phyloP scores from a whole-genome alignment of 2,329 filamentous ascomycete species.

The Aureobasidium sp. region DNA sequence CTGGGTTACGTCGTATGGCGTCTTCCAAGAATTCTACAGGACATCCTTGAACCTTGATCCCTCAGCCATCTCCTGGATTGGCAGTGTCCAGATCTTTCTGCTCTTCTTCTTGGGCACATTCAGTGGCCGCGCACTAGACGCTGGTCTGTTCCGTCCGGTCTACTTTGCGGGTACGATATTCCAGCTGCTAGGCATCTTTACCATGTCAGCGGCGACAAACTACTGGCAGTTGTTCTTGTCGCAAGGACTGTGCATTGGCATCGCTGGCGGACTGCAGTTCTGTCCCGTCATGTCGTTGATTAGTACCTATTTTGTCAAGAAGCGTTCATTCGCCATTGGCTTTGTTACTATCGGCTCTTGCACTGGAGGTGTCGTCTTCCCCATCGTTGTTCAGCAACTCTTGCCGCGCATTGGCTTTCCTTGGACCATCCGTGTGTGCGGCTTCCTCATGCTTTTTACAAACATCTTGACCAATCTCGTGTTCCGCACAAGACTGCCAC shows the following conservation, averaged over 20 bases:
- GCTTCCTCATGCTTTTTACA: constrained; percentile 45
- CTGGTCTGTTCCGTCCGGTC: constrained; percentile 28
- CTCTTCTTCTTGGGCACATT: constrained; percentile 19
- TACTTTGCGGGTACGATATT: constrained; percentile 32
- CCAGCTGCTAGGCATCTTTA: constrained; percentile 37
- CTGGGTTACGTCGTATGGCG: constrained; percentile 37
- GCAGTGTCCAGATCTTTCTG: constrained; percentile 20
- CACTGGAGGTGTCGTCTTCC: constrained; percentile 58
- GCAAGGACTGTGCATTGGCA: constrained; percentile 41
- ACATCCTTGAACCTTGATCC: constrained; percentile 24
- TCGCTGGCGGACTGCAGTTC: constrained; percentile 39
- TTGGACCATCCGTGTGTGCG: constrained; percentile 52
- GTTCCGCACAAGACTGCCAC: constrained; percentile 31
- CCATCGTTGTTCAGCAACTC: constrained; percentile 46
- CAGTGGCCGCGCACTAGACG: constrained; percentile 16
- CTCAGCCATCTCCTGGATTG: constrained; percentile 31
- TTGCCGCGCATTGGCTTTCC: constrained; percentile 55
- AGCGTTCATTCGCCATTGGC: constrained; percentile 30
- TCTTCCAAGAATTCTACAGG: constrained; percentile 43
- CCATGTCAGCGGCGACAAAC: constrained; percentile 34
- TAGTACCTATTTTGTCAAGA: constrained; percentile 32
- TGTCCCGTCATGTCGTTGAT: constrained; percentile 32
- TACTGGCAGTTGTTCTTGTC: constrained; percentile 45
- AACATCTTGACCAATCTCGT: constrained; percentile 26
- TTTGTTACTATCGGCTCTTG: constrained; percentile 53